phyloP scores from a whole-genome alignment of 441 rosid species.

The Isatis lusitanica region DNA sequence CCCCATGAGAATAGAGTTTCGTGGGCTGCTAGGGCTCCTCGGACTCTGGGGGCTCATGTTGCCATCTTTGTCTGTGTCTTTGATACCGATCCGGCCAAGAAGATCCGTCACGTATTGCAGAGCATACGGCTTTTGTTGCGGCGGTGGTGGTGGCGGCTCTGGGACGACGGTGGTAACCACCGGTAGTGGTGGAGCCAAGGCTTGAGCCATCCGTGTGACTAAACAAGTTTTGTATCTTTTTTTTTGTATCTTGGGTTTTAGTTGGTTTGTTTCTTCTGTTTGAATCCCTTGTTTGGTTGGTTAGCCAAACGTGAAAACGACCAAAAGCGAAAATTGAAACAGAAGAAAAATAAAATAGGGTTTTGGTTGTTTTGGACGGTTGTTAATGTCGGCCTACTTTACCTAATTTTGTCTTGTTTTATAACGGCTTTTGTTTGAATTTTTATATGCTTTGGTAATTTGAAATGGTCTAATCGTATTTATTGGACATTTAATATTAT shows the following conservation, averaged over 20 bases:
- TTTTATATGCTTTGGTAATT: not conserved
- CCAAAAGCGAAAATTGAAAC: constrained; percentile 5
- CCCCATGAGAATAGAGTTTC: constrained; percentile 57
- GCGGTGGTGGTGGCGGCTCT: constrained; percentile 17
- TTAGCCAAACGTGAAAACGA: constrained; percentile 29
- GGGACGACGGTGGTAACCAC: constrained; percentile 26
- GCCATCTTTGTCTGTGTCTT: constrained; percentile 27
- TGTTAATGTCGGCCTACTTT: constrained; percentile 20
- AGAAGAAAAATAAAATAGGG: constrained; percentile 16
- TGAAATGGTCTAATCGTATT: constrained; percentile 22
- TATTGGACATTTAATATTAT: not conserved
- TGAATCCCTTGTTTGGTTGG: constrained; percentile 22
- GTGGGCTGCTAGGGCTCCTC: constrained; percentile 26
- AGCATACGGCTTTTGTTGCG: constrained; percentile 21
- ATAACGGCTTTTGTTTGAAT: constrained; percentile 31
- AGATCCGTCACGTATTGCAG: constrained; percentile 33
- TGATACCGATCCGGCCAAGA: constrained; percentile 33
- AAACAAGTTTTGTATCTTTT: not conserved
- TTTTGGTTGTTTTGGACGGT: constrained; percentile 27
- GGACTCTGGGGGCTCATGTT: constrained; percentile 35
- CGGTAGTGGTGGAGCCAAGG: constrained; percentile 26
- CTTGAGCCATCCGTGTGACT: constrained; percentile 32
- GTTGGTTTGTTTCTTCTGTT: constrained; percentile 18
- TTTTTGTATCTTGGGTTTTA: constrained; percentile 1
- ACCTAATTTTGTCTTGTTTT: constrained; percentile 31